Percentiles rank a stretch among this genome's conserved stretches.
Evolutionary conservation across 176 grass and related monocot species (phyloP).

Genomic region (Zea luxurians): DNA sequence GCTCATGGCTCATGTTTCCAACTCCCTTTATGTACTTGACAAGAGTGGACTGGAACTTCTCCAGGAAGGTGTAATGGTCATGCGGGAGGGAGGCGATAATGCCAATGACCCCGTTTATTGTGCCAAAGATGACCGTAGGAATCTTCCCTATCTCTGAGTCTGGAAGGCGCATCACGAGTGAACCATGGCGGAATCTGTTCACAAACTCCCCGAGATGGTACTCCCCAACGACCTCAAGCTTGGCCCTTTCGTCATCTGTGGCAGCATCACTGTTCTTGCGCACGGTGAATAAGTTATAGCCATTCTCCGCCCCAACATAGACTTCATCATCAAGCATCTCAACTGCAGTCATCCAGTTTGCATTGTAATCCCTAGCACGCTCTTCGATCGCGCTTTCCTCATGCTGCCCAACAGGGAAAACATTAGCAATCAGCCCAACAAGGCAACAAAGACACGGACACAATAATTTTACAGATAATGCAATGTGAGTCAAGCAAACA

Average conservation of each 20-base stretch:
- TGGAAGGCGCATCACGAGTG: slow-evolving; percentile 76
- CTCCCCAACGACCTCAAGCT: slow-evolving; percentile 81
- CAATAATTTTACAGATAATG: no score
- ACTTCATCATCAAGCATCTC: slow-evolving; percentile 93
- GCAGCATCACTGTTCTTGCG: slow-evolving; percentile 97
- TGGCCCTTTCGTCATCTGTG: slow-evolving; percentile 80
- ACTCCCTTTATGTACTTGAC: slow-evolving; percentile 90
- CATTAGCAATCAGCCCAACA: neutral
- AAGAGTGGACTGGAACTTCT: slow-evolving; percentile 75
- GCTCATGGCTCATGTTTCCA: slow-evolving; percentile 75
- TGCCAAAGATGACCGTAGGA: slow-evolving; percentile 85
- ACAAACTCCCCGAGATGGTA: slow-evolving; percentile 95
- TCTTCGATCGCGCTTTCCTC: slow-evolving; percentile 91
- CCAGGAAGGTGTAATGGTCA: slow-evolving; percentile 78
- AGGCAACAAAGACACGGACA: neutral
- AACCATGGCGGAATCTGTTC: slow-evolving; percentile 77
- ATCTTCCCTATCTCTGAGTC: slow-evolving; percentile 70
- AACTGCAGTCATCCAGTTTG: slow-evolving; percentile 95
- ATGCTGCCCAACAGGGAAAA: slow-evolving; percentile 41
- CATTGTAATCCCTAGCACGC: slow-evolving; percentile 79
- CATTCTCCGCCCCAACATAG: slow-evolving; percentile 89
- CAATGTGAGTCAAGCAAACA: neutral
- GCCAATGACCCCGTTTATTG: slow-evolving; percentile 87
- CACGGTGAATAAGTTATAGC: slow-evolving; percentile 81
- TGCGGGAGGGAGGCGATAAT: slow-evolving; percentile 79